A percentile compares a stretch with the other conserved stretches of the same genome.
Conservation (phyloP, 2,329 filamentous ascomycete genomes). For the Ascochyta koolunga region DNA sequence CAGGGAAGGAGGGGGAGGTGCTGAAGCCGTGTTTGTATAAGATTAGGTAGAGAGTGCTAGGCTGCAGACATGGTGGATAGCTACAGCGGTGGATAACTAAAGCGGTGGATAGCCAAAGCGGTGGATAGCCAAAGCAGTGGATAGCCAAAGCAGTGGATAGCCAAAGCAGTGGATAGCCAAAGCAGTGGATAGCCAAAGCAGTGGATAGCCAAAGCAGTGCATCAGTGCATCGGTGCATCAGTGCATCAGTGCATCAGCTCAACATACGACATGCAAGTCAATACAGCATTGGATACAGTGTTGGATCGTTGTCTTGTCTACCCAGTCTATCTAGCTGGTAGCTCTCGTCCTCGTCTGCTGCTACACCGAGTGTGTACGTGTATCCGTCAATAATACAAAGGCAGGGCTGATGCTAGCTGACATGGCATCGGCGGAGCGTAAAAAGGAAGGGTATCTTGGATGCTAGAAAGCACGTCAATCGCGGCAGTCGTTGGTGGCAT, state of each 20-base stretch:
- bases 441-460: constrained; percentile 12
- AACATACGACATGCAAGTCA: too few species aligned
- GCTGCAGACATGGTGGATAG: too few species aligned
- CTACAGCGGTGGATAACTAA: too few species aligned
- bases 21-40: constrained; percentile 98
- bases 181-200: too few species aligned
- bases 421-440: not conserved
- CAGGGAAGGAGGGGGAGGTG: constrained; percentile 69
- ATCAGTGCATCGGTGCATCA: too few species aligned
- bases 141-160: too few species aligned
- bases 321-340: constrained; percentile 4
- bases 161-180: too few species aligned
- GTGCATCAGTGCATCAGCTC: too few species aligned
- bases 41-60: constrained; percentile 67
- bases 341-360: not conserved
- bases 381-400: constrained; percentile 13
- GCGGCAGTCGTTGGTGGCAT: not conserved
- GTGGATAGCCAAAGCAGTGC: too few species aligned
- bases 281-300: too few species aligned
- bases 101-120: too few species aligned
- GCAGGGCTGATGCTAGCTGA: constrained; percentile 3
- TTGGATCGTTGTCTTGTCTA: not conserved
- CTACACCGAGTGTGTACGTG: not conserved
- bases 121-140: too few species aligned
- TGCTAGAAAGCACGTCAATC: not conserved